Percentiles rank a stretch among this genome's conserved stretches.
phyloP scores from a whole-genome alignment of 2,329 filamentous ascomycete genomes.

The Sporothrix pseudoabietina region DNA sequence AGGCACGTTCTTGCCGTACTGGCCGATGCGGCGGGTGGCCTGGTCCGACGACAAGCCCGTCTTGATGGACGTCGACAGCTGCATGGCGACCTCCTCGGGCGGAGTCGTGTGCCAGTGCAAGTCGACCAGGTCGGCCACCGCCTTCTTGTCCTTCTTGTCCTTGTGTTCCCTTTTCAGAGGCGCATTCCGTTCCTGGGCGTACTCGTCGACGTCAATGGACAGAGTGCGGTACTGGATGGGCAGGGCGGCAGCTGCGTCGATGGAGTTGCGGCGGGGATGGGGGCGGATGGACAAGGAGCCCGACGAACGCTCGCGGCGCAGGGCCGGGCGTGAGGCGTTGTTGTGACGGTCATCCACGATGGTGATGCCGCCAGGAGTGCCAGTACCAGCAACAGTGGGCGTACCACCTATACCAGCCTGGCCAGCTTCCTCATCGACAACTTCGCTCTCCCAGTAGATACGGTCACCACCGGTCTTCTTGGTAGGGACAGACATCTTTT shows the following conservation, averaged over 20 bases:
- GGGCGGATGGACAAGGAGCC: slow-evolving; percentile 33
- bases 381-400: not conserved
- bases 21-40: slow-evolving; percentile 54
- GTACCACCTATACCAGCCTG: slow-evolving; percentile 11
- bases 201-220: slow-evolving; percentile 60
- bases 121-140: slow-evolving; percentile 56
- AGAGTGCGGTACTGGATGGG: slow-evolving; percentile 60
- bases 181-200: slow-evolving; percentile 48
- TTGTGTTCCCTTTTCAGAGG: slow-evolving; percentile 48
- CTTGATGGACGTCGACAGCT: slow-evolving; percentile 58
- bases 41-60: slow-evolving; percentile 64
- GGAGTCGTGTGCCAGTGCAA: slow-evolving; percentile 70
- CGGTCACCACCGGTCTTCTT: slow-evolving; percentile 24
- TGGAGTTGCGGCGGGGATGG: slow-evolving; percentile 38
- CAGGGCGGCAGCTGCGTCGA: slow-evolving; percentile 48
- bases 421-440: slow-evolving; percentile 29
- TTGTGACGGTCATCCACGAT: slow-evolving; percentile 14
- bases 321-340: slow-evolving; percentile 2
- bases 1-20: slow-evolving; percentile 69
- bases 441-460: slow-evolving; percentile 27
- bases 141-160: slow-evolving; percentile 38
- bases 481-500: slow-evolving; percentile 21
- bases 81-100: slow-evolving; percentile 59
- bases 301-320: slow-evolving; percentile 28
- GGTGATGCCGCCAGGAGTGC: slow-evolving; percentile 1